Conservation (phyloP, 2,329 filamentous ascomycete genomes). For the Diaporthe citri region DNA sequence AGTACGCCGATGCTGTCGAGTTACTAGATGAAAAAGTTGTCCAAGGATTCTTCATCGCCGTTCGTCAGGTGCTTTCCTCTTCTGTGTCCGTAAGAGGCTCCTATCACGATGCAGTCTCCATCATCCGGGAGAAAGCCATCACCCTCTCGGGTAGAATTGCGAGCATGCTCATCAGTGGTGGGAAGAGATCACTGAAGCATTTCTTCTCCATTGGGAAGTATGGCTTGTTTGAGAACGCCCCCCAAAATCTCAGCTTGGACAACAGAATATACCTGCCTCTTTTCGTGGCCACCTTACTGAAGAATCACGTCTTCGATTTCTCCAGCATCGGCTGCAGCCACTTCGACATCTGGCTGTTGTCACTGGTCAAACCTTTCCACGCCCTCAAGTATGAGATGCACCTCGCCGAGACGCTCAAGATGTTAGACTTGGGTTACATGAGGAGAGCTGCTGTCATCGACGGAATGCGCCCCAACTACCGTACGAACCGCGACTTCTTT, state of each 20-base stretch:
- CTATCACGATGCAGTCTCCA: neutral
- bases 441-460: conserved; percentile 54
- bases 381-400: conserved; percentile 62
- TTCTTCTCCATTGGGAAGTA: conserved; percentile 63
- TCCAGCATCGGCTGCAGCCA: conserved; percentile 59
- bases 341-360: conserved; percentile 65
- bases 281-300: conserved; percentile 65
- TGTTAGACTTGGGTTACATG: conserved; percentile 58
- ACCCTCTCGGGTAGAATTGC: conserved; percentile 60
- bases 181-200: conserved; percentile 55
- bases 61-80: conserved; percentile 26
- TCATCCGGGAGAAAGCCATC: conserved; percentile 55
- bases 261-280: conserved; percentile 62
- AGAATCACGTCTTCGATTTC: conserved; percentile 61
- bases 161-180: conserved; percentile 58
- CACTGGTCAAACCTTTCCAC: conserved; percentile 63
- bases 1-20: conserved; percentile 61
- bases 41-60: conserved; percentile 32
- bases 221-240: conserved; percentile 60
- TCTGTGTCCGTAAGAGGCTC: neutral
- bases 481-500: conserved; percentile 62
- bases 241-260: conserved; percentile 54
- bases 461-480: conserved; percentile 59
- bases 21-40: conserved; percentile 38
- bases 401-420: conserved; percentile 61